Evolutionary conservation across 2,329 filamentous ascomycete genomes (phyloP).

Genomic region (Aspergillus jensenii): DNA sequence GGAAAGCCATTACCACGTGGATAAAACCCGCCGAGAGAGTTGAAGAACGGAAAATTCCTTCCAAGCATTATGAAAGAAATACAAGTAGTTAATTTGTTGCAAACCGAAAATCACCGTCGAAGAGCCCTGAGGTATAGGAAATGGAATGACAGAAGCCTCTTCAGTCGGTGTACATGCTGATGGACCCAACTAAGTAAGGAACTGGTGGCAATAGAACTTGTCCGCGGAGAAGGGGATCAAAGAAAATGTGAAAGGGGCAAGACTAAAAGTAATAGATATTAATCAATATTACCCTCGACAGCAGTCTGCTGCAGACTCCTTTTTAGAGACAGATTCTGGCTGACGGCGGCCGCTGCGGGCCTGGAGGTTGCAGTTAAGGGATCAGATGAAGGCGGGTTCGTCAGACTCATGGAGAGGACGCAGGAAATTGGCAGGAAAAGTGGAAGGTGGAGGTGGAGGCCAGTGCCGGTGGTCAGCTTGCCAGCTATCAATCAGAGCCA

Average conservation of each 20-base stretch:
- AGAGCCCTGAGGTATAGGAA: slow-evolving; percentile 4
- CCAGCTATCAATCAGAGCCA: slow-evolving; percentile 13
- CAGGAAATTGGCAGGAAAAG: not conserved
- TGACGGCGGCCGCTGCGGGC: slow-evolving; percentile 30
- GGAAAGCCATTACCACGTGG: slow-evolving; percentile 40
- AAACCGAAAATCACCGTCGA: slow-evolving; percentile 5
- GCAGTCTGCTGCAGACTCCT: slow-evolving; percentile 45
- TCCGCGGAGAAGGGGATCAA: not conserved
- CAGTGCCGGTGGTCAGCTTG: slow-evolving; percentile 7
- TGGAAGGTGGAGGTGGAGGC: slow-evolving; percentile 8
- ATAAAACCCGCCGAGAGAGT: slow-evolving; percentile 40
- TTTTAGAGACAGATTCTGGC: slow-evolving; percentile 40
- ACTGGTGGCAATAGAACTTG: slow-evolving; percentile 12
- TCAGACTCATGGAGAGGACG: slow-evolving; percentile 39
- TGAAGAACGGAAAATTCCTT: slow-evolving; percentile 39
- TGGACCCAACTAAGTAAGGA: slow-evolving; percentile 11
- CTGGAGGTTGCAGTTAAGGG: slow-evolving; percentile 39
- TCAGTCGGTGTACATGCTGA: slow-evolving; percentile 13
- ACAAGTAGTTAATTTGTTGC: slow-evolving; percentile 14
- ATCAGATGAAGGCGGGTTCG: slow-evolving; percentile 41
- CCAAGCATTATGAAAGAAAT: slow-evolving; percentile 38
- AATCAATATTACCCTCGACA: slow-evolving; percentile 46
- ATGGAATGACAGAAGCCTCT: not conserved
- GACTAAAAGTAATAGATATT: slow-evolving; percentile 15
- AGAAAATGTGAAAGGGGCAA: slow-evolving; percentile 14